A percentile compares a stretch with the other conserved stretches of the same genome.
Evolutionary conservation across 2,329 filamentous ascomycete genomes (phyloP).

Genomic region (Fusarium sp.): DNA sequence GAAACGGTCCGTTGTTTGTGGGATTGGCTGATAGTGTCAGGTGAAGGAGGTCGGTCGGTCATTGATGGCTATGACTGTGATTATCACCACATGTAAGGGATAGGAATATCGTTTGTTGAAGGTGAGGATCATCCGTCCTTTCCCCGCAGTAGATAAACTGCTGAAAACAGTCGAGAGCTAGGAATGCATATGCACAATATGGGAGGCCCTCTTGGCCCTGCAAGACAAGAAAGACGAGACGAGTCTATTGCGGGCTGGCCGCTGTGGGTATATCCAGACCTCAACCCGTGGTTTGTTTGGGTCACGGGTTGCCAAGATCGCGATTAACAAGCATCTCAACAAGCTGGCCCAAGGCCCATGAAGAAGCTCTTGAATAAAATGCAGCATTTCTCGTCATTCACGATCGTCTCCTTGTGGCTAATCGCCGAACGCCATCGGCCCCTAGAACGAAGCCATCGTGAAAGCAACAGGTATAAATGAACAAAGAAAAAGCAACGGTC

Average conservation of each 20-base stretch:
- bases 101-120: not conserved
- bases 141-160: conserved; percentile 6
- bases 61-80: conserved; percentile 5
- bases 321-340: conserved; percentile 7
- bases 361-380: not conserved
- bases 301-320: conserved; percentile 23
- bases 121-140: not conserved
- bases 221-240: not conserved
- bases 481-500: conserved; percentile 22
- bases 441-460: conserved; percentile 25
- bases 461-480: conserved; percentile 1
- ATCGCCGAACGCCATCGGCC: conserved; percentile 36
- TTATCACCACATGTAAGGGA: conserved; percentile 28
- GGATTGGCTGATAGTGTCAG: conserved; percentile 36
- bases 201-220: conserved; percentile 12
- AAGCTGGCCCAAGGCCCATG: too few species aligned
- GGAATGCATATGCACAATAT: conserved; percentile 29
- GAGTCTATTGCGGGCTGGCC: conserved; percentile 24
- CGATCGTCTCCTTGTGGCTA: conserved; percentile 17
- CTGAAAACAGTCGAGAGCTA: conserved; percentile 16
- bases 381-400: not conserved
- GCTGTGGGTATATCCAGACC: conserved; percentile 8
- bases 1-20: conserved; percentile 29
- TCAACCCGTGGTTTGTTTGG: not conserved
- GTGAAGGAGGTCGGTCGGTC: conserved; percentile 37